Evolutionary conservation across 805 yeast species (phyloP), one percentile per base, ranked within the genome.

Genomic region (Helenozyma baotianmanensis): DNA sequence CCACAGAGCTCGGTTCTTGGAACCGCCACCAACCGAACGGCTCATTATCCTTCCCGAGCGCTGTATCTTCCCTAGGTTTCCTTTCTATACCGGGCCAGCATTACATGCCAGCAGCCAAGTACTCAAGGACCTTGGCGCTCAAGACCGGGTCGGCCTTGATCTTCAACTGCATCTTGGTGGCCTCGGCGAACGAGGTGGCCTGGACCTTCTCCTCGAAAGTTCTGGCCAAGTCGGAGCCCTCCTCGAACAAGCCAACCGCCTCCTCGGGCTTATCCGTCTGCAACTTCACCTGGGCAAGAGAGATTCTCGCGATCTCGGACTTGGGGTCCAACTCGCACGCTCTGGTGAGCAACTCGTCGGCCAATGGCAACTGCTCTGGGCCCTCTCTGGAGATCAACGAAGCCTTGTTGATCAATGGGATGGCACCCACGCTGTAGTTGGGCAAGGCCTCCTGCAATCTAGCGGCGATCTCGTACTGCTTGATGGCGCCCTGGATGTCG

Each of bases 351-450:
- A 84, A 63, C 33, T 68, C 68, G 38, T 76, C 76, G 29, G 94
- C 85, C 49, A 72, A 74, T 25, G 64, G 71, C 39, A 64, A 47
- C 34, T 47, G 56, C 27, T 74, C 63, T 30, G 72, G 68, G 32
- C 68, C 68, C 44, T 72, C 73, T 56, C 80, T 72, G 17, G 79
- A 76, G 42, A 78, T 63, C 29, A 81, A 64, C 12, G 89, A 75
- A 14, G 97, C 94, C 67, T 87, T 86, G 72, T 89, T 90, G 42
- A 90, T 72, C 55, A 90, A 71, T 36, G 97, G 96, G 45, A 87
- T 70, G 23, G 89, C 89, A 60, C 95, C 96, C 44, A 88, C 82
- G 33, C 84, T 79, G 52, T 79, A 81, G 29, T 71, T 73, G 32
- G 78, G 73, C 47, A 78, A 61, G 30, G 76, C 76, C 45, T 73